Conservation (phyloP, 805 yeast species). For the Scheffersomyces spartinae region DNA sequence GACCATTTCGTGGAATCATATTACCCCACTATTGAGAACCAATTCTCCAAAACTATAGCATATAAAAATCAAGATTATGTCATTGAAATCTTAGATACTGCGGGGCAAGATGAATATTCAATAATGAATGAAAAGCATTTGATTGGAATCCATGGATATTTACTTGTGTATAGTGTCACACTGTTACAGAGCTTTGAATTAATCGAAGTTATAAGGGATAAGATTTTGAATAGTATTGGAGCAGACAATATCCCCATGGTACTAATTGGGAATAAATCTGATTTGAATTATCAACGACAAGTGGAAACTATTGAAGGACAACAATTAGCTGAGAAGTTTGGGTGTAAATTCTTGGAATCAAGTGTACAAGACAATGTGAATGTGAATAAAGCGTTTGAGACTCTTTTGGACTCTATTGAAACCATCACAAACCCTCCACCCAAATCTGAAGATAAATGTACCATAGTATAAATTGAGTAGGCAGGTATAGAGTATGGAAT, state of each 20-base stretch:
- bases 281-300: slow-evolving; percentile 24
- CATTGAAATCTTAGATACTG: slow-evolving; percentile 81
- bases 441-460: slow-evolving; percentile 25
- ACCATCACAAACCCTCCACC: slow-evolving; percentile 24
- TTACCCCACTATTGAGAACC: slow-evolving; percentile 86
- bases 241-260: slow-evolving; percentile 37
- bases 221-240: slow-evolving; percentile 60
- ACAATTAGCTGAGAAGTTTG: slow-evolving; percentile 30
- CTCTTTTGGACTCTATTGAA: no score
- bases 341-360: slow-evolving; percentile 37
- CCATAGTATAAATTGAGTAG: slow-evolving; percentile 11
- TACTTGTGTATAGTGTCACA: slow-evolving; percentile 72
- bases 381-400: slow-evolving; percentile 32
- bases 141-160: slow-evolving; percentile 75
- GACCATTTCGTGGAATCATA: slow-evolving; percentile 81
- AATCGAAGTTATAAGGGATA: slow-evolving; percentile 67
- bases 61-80: slow-evolving; percentile 67
- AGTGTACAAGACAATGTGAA: slow-evolving; percentile 36
- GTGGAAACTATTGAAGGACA: slow-evolving; percentile 22
- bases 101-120: slow-evolving; percentile 87
- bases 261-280: slow-evolving; percentile 35
- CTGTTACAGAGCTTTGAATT: slow-evolving; percentile 70
- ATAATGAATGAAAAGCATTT: slow-evolving; percentile 69
- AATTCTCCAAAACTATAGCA: slow-evolving; percentile 57
- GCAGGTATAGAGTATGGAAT: no score